Evolutionary conservation across 1,284 basidiomycete species (phyloP), one percentile per base, ranked within the genome.

Genomic region (Trichosporon coremiiforme): DNA sequence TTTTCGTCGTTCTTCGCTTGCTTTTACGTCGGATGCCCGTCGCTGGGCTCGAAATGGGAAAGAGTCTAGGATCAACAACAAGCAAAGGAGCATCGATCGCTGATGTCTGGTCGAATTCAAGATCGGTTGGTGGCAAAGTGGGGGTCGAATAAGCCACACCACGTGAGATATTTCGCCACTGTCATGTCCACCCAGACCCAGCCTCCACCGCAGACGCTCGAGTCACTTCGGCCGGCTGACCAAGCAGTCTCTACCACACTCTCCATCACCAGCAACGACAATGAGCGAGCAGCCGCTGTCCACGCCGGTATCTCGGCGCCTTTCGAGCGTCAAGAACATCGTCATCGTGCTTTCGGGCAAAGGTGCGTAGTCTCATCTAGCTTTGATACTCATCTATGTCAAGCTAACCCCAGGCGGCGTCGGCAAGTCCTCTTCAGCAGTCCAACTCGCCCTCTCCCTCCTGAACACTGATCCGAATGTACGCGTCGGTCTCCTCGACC

Each of bases 291-390:
- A 55, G 20, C 41, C 75, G 1, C 68, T 83, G 29, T 84, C 84
- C 33, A 85, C 89, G 15, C 88, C 89, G 0, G 85, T 90, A 22
- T 84, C 85, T 1, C 85, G 87, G 64, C 89, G 92, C 64, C 85
- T 96, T 38, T 84, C 86, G 70, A 85, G 86, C 2, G 90, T 98
- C 73, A 91, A 92, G 77, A 89, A 94, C 79, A 90, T 98, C 81
- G 90, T 99, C 76, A 90, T 98, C 74, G 95, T 99, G 67, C 88
- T 96, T 62, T 94, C 94, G 1, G 96, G 96, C 22, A 99, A 99
- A 84, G 83, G 82, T 81, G 65, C 65, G 79, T 73, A 22, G 12
- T 5, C 15, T n/a, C 31, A 9, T n/a, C n/a, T 9, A 25, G 8
- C 12, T 10, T 31, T 10, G 29, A 3, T 13, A 13, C 33, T n/a